Evolutionary conservation across 2,329 filamentous ascomycete genomes (phyloP).

Genomic region (Sporothrix schenckii): DNA sequence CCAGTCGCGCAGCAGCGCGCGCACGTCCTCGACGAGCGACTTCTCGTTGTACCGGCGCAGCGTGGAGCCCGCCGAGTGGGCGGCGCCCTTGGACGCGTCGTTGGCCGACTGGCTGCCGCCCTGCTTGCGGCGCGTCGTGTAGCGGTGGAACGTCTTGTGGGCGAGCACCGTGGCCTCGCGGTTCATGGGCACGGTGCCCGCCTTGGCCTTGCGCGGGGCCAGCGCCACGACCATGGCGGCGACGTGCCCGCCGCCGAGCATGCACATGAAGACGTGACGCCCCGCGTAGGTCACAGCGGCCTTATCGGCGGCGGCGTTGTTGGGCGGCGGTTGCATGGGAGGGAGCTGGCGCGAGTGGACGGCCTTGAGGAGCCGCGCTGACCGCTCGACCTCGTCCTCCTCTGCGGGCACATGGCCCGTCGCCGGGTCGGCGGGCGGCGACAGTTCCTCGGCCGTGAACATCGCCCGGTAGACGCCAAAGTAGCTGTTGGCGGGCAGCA

Average conservation of each 20-base stretch:
- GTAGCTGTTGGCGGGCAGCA: constrained; percentile 74
- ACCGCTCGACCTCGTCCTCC: constrained; percentile 17
- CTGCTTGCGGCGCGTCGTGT: constrained; percentile 94
- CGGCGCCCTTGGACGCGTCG: constrained; percentile 35
- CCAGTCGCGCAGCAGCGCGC: constrained; percentile 80
- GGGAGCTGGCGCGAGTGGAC: constrained; percentile 77
- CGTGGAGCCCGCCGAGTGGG: constrained; percentile 85
- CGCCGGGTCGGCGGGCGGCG: not conserved
- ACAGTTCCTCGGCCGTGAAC: constrained; percentile 72
- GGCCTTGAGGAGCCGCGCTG: constrained; percentile 59
- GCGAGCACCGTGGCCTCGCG: constrained; percentile 85
- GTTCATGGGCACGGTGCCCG: constrained; percentile 70
- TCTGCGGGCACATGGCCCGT: not conserved
- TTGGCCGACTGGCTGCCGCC: constrained; percentile 90
- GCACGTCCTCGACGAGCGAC: constrained; percentile 84
- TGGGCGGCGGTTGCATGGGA: constrained; percentile 59
- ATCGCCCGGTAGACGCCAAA: constrained; percentile 85
- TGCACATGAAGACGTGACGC: constrained; percentile 92
- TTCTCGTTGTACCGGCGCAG: constrained; percentile 93
- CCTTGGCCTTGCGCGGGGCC: constrained; percentile 75
- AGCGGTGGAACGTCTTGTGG: constrained; percentile 97
- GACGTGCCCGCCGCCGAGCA: constrained; percentile 98
- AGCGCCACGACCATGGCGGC: constrained; percentile 94
- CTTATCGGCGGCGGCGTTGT: constrained; percentile 49
- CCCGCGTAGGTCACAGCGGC: constrained; percentile 60